A percentile compares a stretch with the other conserved stretches of the same genome.
These are phyloP conservation scores for Solanum bulbocastanum DNA, from an alignment of 257 asterid species.

Conservation along the genomic window DNA sequence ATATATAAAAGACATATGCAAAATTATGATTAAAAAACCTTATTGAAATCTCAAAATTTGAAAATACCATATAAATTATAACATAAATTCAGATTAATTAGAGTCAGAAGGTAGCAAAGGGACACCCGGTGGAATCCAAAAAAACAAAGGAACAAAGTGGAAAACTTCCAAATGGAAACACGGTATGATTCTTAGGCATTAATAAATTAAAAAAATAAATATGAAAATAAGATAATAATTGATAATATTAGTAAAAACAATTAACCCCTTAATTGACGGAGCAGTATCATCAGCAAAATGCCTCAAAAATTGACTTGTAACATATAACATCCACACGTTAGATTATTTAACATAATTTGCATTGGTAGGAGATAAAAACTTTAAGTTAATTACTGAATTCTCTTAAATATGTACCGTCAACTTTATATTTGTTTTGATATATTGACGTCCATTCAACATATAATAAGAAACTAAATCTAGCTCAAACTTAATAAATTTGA, in stretches of 20 bases:
- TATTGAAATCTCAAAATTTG: accelerated
- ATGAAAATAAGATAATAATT: not conserved
- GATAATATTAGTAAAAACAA: not conserved
- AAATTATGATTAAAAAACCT: too few species aligned
- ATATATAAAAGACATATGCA: not conserved
- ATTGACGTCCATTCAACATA: accelerated
- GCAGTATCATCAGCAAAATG: not conserved
- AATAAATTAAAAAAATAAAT: not conserved
- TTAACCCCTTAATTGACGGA: not conserved
- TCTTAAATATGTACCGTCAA: too few species aligned
- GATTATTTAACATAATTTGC: not conserved
- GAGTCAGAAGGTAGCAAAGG: not conserved
- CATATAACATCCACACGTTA: not conserved
- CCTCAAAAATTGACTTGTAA: not conserved
- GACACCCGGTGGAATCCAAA: accelerated
- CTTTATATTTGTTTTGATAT: too few species aligned
- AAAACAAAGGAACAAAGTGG: not conserved
- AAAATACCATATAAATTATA: not conserved
- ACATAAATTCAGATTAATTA: too few species aligned
- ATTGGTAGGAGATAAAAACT: not conserved
- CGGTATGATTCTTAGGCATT: not conserved
- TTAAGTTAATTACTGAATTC: too few species aligned
- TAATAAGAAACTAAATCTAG: too few species aligned
- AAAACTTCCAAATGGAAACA: not conserved
- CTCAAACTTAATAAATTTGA: not conserved